Percentiles rank a stretch among this genome's conserved stretches.
phyloP scores from a whole-genome alignment of 176 grass and related monocot species.

The Pontederia crassipes region DNA sequence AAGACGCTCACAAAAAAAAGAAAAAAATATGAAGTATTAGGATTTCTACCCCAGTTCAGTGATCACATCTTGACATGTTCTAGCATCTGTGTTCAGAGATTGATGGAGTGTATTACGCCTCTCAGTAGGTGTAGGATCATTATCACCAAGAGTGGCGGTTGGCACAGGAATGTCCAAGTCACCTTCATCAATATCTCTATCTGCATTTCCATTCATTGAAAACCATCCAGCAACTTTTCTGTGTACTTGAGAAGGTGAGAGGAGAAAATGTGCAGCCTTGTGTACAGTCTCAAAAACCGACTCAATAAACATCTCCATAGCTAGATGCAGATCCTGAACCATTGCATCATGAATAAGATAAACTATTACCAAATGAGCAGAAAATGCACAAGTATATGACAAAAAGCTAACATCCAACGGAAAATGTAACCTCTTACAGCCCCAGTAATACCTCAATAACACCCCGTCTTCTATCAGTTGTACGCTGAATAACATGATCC shows the following conservation, averaged over 20 bases:
- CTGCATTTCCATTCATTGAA: slow-evolving; percentile 24
- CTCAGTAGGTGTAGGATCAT: slow-evolving; percentile 54
- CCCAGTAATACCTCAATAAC: slow-evolving; percentile 66
- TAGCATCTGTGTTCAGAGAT: slow-evolving; percentile 85
- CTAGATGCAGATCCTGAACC: slow-evolving; percentile 77
- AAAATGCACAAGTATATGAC: too few relatives aligned
- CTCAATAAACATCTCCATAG: slow-evolving; percentile 94
- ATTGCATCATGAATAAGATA: background rate
- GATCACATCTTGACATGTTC: slow-evolving; percentile 94
- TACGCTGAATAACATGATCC: slow-evolving; percentile 63
- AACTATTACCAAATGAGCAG: too few relatives aligned
- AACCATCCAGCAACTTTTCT: slow-evolving; percentile 60
- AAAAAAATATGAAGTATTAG: background rate
- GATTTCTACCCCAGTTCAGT: slow-evolving; percentile 76
- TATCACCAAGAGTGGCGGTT: slow-evolving; percentile 58
- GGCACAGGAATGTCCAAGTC: slow-evolving; percentile 43
- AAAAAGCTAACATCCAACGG: too few relatives aligned
- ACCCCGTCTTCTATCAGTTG: slow-evolving; percentile 83
- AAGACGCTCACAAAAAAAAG: background rate
- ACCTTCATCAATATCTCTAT: slow-evolving; percentile 8
- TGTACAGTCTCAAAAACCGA: slow-evolving; percentile 78
- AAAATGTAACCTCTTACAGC: background rate
- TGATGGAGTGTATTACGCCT: slow-evolving; percentile 49
- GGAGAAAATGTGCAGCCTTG: slow-evolving; percentile 69
- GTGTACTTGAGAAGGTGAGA: slow-evolving; percentile 76